phyloP scores from a whole-genome alignment of 1,284 basidiomycete species.

The Phenoliferia sp. region DNA sequence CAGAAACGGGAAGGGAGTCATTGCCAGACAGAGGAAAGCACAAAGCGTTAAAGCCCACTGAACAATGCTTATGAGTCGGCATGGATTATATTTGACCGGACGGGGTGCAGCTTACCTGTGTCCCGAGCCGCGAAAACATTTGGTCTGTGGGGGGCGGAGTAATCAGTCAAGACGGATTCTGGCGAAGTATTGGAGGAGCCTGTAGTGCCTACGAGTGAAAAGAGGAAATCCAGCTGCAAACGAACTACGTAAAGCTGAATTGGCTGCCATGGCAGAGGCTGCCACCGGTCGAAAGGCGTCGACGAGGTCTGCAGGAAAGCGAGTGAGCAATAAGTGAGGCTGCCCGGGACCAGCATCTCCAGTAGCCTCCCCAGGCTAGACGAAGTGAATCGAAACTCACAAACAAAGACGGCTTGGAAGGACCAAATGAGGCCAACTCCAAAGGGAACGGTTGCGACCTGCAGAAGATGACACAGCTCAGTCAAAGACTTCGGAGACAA shows the following conservation, averaged over 20 bases:
- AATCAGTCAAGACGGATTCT: neutral
- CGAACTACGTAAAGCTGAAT: slow-evolving; percentile 59
- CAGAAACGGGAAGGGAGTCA: slow-evolving; percentile 29
- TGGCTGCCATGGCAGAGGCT: slow-evolving; percentile 69
- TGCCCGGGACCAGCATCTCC: too few species aligned
- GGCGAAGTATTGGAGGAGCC: neutral
- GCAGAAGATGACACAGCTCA: neutral
- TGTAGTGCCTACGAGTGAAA: slow-evolving; percentile 12
- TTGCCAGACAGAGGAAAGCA: slow-evolving; percentile 18
- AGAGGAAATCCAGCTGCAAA: slow-evolving; percentile 53
- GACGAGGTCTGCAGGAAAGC: too few species aligned
- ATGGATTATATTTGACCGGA: too few species aligned
- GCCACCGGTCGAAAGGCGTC: slow-evolving; percentile 71
- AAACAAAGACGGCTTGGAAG: slow-evolving; percentile 57
- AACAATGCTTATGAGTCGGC: too few species aligned
- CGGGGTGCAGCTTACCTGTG: neutral
- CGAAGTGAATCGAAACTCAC: too few species aligned
- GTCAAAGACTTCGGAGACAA: too few species aligned
- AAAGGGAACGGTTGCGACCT: slow-evolving; percentile 51
- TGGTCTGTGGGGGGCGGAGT: neutral
- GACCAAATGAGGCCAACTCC: slow-evolving; percentile 53
- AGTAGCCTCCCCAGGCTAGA: too few species aligned
- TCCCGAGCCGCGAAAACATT: slow-evolving; percentile 25
- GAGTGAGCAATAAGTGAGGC: too few species aligned
- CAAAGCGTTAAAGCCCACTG: slow-evolving; percentile 22